These are phyloP conservation scores for Nicotiana benthamiana DNA, from an alignment of 257 asterid species.

Conservation along the genomic window DNA sequence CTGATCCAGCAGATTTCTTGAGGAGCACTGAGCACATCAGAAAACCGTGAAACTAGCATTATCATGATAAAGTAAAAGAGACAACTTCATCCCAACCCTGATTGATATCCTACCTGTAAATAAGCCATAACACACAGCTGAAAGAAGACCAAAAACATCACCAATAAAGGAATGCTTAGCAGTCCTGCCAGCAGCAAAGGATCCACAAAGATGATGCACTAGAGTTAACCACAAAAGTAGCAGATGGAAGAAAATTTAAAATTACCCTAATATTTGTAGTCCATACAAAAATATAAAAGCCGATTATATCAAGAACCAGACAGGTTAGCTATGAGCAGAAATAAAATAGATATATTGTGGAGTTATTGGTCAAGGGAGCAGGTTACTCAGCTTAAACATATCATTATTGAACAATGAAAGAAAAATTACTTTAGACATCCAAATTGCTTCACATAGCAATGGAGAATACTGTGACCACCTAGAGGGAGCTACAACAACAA, in stretches of 20 bases:
- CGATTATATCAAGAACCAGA: background rate
- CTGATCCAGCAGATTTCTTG: constrained; percentile 66
- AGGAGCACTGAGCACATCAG: constrained; percentile 52
- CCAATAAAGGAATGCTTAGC: constrained; percentile 45
- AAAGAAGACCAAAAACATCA: constrained; percentile 62
- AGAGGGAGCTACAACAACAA: too few relatives aligned
- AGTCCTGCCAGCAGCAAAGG: constrained; percentile 18
- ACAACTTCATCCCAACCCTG: background rate
- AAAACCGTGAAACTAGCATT: background rate
- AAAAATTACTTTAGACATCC: background rate
- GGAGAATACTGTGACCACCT: too few relatives aligned
- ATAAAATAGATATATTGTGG: background rate
- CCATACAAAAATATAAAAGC: background rate
- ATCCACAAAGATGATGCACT: background rate
- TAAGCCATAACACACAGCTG: constrained; percentile 63
- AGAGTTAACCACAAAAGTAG: background rate
- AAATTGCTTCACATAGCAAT: background rate
- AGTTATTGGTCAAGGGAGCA: background rate
- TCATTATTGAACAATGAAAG: background rate
- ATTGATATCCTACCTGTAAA: constrained; percentile 45
- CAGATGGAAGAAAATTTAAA: background rate
- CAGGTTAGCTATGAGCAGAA: background rate
- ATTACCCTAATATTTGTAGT: background rate
- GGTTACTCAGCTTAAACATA: background rate
- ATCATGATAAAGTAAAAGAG: background rate